Evolutionary conservation across 352 stramenopile genomes (phyloP).

Genomic region (Albugo laibachii): DNA sequence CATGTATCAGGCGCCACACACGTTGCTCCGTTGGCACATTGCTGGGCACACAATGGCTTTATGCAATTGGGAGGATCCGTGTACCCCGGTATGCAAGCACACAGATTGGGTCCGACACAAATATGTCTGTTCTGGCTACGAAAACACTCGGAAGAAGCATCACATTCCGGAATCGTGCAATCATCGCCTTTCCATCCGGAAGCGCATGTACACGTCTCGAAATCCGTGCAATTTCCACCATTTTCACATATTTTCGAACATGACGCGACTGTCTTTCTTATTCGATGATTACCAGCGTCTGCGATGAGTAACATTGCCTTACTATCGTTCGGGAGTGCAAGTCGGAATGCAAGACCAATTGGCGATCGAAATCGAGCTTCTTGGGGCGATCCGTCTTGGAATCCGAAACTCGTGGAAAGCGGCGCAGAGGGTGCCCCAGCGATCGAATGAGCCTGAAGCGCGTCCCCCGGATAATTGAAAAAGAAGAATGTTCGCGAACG

Average conservation of each 20-base stretch:
- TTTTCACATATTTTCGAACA: slow-evolving; percentile 93
- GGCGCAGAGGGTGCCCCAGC: slow-evolving; percentile 67
- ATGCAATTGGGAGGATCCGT: slow-evolving; percentile 39
- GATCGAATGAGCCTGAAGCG: slow-evolving; percentile 80
- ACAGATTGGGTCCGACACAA: slow-evolving; percentile 84
- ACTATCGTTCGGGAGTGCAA: slow-evolving; percentile 24
- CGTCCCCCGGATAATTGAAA: slow-evolving; percentile 14
- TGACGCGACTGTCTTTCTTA: slow-evolving; percentile 76
- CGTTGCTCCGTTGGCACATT: slow-evolving; percentile 67
- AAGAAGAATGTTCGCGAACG: slow-evolving; percentile 34
- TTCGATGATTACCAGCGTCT: slow-evolving; percentile 86
- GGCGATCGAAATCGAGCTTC: slow-evolving; percentile 49
- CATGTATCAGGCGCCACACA: slow-evolving; percentile 90
- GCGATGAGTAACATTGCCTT: slow-evolving; percentile 70
- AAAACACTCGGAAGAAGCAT: background rate
- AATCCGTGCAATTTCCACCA: slow-evolving; percentile 63
- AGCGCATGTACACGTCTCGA: slow-evolving; percentile 75
- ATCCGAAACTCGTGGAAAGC: slow-evolving; percentile 74
- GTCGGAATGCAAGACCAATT: slow-evolving; percentile 44
- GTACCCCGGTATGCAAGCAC: slow-evolving; percentile 87
- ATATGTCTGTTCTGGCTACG: slow-evolving; percentile 42
- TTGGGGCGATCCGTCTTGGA: slow-evolving; percentile 65
- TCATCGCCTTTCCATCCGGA: slow-evolving; percentile 82
- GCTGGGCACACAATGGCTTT: slow-evolving; percentile 76
- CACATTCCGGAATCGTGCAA: slow-evolving; percentile 66